Evolutionary conservation across 164 flowering plant species (phyloP), one percentile per base, ranked within the genome.

Genomic region (Umbilicus rupestris): DNA sequence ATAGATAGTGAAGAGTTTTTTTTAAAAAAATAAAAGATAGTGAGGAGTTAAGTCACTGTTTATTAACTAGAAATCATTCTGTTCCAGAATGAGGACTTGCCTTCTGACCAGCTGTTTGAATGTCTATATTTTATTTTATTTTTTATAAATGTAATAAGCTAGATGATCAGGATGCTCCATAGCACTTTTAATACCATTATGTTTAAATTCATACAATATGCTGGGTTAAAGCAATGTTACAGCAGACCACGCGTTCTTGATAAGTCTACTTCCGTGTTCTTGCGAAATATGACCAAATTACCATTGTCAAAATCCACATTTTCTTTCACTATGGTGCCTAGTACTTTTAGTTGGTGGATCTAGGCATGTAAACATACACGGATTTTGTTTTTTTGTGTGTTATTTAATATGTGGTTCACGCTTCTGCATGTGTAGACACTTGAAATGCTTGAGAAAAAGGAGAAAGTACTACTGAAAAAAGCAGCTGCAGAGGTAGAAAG

Each of bases 391-490:
- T 3, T 35, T 15, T 35, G 28, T 26, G 37, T 31, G 50, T 16
- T 24, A 20, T 12, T 29, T 45, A 42, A 19, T 45, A 7, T 60
- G 28, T 7, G n/a, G 26, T 31, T 42, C 20, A 58, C 10, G 20
- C 22, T 49, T 22, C 70, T 45, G 10, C 41, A 47, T 63, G 8
- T 76, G n/a, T 64, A 87, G 93, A 78, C 88, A n/a, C 83, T 85
- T 63, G 88, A 84, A 71, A 79, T 86, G 90, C 76, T 90, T 8
- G 96, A 87, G 83, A 87, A 87, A 68, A 90, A 87, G 70, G 96
- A 90, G 77, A 83, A 83, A 44, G 78, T 86, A 20, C 82, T 90
- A 22, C 11, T 77, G n/a, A 87, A 83, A 73, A 90, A 87, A 76
- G 92, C 84, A 33, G 50, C 83, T 59, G 73, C 65, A 11, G 96